Percentiles rank a stretch among this genome's conserved stretches.
These are phyloP conservation scores for Eutypella sp. DNA, from an alignment of 2,329 filamentous ascomycete genomes.

Conservation along the genomic window DNA sequence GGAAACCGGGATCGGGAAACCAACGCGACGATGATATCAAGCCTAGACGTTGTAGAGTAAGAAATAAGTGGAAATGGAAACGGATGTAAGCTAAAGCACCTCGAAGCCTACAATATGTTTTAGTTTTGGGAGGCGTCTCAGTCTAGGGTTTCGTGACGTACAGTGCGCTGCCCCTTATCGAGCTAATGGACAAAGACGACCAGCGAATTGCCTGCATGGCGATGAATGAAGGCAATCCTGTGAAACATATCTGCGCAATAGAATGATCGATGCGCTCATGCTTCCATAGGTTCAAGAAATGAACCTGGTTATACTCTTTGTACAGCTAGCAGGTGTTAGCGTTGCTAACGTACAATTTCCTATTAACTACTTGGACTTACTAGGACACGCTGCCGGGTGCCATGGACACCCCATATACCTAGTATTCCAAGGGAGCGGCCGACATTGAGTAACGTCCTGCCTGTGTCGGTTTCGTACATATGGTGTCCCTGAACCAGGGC, in stretches of 20 bases:
- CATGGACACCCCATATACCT: conserved; percentile 47
- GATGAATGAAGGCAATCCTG: conserved; percentile 37
- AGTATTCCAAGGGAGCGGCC: conserved; percentile 36
- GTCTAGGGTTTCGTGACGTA: conserved; percentile 11
- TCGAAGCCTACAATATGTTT: conserved; percentile 21
- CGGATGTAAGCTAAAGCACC: conserved; percentile 33
- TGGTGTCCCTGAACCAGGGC: conserved; percentile 37
- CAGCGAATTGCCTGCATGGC: conserved; percentile 28
- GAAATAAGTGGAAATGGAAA: conserved; percentile 47
- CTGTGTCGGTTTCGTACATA: conserved; percentile 43
- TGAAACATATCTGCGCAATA: conserved; percentile 26
- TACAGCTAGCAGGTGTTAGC: conserved; percentile 39
- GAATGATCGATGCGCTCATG: conserved; percentile 30
- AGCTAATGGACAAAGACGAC: conserved; percentile 13
- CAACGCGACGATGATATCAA: conserved; percentile 36
- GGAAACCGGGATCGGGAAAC: conserved; percentile 45
- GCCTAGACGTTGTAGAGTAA: conserved; percentile 48
- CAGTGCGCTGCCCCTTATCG: conserved; percentile 18
- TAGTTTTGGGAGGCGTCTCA: too few relatives aligned
- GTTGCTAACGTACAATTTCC: neutral
- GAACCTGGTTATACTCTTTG: conserved; percentile 41
- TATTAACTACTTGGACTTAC: conserved; percentile 26
- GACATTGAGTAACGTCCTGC: conserved; percentile 31
- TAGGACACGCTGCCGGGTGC: conserved; percentile 50
- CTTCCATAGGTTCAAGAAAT: conserved; percentile 40